Percentiles rank a stretch among this genome's conserved stretches.
phyloP scores from a whole-genome alignment of 257 asterid genomes.

The Petrea volubilis region DNA sequence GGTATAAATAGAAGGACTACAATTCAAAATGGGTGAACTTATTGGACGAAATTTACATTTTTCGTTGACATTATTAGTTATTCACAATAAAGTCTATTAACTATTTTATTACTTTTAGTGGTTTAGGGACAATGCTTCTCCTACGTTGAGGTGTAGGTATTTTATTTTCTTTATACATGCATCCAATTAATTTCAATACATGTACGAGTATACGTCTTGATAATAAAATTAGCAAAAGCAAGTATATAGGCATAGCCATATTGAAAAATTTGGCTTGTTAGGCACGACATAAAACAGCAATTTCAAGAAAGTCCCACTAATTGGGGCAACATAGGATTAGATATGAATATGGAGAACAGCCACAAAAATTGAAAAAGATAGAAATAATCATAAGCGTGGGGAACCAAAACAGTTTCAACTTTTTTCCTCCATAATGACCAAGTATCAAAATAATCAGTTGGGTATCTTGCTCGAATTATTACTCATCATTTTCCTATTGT shows the following conservation, averaged over 20 bases:
- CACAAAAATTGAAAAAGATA: slow-evolving; percentile 38
- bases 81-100: too few species aligned
- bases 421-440: slow-evolving; percentile 51
- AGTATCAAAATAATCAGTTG: slow-evolving; percentile 64
- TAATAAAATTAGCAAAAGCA: background rate
- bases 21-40: too few species aligned
- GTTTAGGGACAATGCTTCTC: too few species aligned
- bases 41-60: too few species aligned
- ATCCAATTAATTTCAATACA: too few species aligned
- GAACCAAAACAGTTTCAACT: slow-evolving; percentile 46
- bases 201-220: too few species aligned
- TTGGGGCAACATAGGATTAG: slow-evolving; percentile 36
- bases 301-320: slow-evolving; percentile 39
- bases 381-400: slow-evolving; percentile 55
- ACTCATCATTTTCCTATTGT: slow-evolving; percentile 71
- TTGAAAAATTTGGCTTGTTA: slow-evolving; percentile 29
- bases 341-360: slow-evolving; percentile 68
- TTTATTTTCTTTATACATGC: too few species aligned
- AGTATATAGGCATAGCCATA: background rate
- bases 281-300: slow-evolving; percentile 32
- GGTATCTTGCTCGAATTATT: slow-evolving; percentile 75
- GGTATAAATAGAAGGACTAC: too few species aligned
- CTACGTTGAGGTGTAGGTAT: too few species aligned
- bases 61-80: too few species aligned
- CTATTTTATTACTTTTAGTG: too few species aligned